These are phyloP conservation scores for Rehmannia glutinosa DNA, from an alignment of 257 asterid genomes.

Conservation along the genomic window DNA sequence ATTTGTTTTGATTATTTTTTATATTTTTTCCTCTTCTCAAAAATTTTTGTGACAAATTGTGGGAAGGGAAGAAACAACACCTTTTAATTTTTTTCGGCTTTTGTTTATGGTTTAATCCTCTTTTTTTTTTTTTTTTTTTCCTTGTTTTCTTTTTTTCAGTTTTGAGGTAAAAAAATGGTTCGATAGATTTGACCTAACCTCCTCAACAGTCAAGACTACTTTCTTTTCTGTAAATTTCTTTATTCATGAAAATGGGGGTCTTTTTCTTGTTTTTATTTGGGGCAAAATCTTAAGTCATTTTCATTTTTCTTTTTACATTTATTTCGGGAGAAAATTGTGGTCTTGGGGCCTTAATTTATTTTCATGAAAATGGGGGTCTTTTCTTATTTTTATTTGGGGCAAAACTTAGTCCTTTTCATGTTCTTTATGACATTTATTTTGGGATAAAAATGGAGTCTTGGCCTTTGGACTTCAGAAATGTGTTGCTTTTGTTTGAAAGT, in stretches of 20 bases:
- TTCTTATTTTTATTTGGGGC: constrained; percentile 4
- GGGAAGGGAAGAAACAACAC: neutral
- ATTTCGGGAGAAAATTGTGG: neutral
- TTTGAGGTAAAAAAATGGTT: neutral
- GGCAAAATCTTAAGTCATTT: neutral
- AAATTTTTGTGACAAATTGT: neutral
- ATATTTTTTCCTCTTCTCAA: neutral
- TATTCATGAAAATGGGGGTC: neutral
- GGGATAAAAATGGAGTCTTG: neutral
- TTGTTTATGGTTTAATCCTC: too few relatives aligned
- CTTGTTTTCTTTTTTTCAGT: neutral
- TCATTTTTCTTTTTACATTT: neutral
- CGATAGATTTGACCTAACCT: constrained; percentile 9
- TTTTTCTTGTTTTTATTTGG: neutral
- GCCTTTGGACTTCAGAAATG: neutral
- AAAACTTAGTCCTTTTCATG: neutral
- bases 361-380: neutral
- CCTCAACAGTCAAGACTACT: neutral
- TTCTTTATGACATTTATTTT: neutral
- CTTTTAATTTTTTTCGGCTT: neutral
- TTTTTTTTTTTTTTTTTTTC: too few relatives aligned
- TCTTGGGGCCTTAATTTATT: too few relatives aligned
- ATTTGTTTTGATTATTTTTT: neutral
- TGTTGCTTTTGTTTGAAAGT: neutral
- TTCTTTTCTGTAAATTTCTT: too few relatives aligned